phyloP scores from a whole-genome alignment of 2,329 filamentous ascomycete genomes.

The Fusarium floridanum region DNA sequence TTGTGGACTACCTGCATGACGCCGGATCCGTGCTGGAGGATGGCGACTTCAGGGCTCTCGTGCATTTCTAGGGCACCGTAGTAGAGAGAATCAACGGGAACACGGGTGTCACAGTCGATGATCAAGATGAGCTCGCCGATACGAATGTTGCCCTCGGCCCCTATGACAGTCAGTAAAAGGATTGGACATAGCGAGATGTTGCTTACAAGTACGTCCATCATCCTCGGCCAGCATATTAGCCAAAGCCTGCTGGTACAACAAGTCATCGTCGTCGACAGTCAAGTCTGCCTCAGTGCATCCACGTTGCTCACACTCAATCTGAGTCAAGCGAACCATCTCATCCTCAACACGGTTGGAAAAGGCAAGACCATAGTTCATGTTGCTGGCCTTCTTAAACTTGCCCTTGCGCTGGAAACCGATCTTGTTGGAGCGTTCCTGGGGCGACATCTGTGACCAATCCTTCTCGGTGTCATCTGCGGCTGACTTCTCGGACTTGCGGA shows the following conservation, averaged over 20 bases:
- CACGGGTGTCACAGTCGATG: slow-evolving; percentile 75
- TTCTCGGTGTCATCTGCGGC: neutral
- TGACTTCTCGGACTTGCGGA: slow-evolving; percentile 14
- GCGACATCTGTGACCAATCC: slow-evolving; percentile 13
- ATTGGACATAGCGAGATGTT: rapidly evolving
- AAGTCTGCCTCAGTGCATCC: slow-evolving; percentile 56
- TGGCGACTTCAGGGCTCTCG: slow-evolving; percentile 75
- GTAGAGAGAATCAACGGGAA: slow-evolving; percentile 73
- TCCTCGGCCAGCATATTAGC: slow-evolving; percentile 62
- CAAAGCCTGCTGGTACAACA: slow-evolving; percentile 60
- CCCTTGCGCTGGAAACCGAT: slow-evolving; percentile 67
- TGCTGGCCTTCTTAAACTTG: slow-evolving; percentile 76
- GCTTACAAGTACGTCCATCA: slow-evolving; percentile 59
- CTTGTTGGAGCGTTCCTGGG: slow-evolving; percentile 51
- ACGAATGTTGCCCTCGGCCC: slow-evolving; percentile 69
- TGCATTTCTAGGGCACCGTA: slow-evolving; percentile 80
- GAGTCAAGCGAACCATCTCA: slow-evolving; percentile 52
- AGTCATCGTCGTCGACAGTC: slow-evolving; percentile 56
- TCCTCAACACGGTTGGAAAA: slow-evolving; percentile 69
- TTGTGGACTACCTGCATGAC: slow-evolving; percentile 82
- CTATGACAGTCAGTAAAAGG: neutral
- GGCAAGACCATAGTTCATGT: slow-evolving; percentile 75
- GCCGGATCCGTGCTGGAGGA: slow-evolving; percentile 79
- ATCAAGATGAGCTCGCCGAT: slow-evolving; percentile 71
- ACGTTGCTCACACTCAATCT: slow-evolving; percentile 37